phyloP scores from a whole-genome alignment of 148 eudicot species.

The Amaranthus hypochondriacus region DNA sequence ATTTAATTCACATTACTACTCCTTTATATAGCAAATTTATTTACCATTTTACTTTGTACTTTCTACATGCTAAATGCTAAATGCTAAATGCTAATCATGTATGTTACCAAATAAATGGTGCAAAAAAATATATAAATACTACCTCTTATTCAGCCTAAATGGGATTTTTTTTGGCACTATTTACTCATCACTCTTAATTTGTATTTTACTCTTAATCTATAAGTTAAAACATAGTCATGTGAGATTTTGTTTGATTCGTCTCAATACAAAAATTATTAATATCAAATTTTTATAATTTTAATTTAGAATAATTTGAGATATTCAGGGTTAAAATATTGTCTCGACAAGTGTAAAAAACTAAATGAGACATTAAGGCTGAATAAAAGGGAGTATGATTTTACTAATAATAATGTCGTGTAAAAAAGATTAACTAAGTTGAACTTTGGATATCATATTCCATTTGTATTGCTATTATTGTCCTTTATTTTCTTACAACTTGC shows the following conservation, averaged over 20 bases:
- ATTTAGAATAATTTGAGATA: no score
- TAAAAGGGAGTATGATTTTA: neutral
- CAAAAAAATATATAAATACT: neutral
- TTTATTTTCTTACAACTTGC: constrained; percentile 1
- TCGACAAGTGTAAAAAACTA: no score
- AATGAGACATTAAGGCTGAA: no score
- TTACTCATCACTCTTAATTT: no score
- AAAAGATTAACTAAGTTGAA: constrained; percentile 3
- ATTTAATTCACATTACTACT: neutral
- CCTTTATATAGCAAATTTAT: constrained; percentile 21
- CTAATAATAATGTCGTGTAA: neutral
- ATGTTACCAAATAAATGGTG: neutral
- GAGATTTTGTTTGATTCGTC: no score
- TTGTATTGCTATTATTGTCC: constrained; percentile 8
- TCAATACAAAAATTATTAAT: no score
- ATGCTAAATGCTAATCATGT: neutral
- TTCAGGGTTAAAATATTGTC: no score
- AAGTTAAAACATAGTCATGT: no score
- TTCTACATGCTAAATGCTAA: neutral
- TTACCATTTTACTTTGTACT: constrained; percentile 8
- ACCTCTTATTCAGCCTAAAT: no score
- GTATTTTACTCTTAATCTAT: no score
- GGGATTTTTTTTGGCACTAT: no score
- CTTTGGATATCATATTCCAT: constrained; percentile 9
- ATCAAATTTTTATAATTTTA: no score